Base-by-base conservation (phyloP, 225 moss, liverwort and hornwort genomes). In the Marchantia polymorpha region DNA sequence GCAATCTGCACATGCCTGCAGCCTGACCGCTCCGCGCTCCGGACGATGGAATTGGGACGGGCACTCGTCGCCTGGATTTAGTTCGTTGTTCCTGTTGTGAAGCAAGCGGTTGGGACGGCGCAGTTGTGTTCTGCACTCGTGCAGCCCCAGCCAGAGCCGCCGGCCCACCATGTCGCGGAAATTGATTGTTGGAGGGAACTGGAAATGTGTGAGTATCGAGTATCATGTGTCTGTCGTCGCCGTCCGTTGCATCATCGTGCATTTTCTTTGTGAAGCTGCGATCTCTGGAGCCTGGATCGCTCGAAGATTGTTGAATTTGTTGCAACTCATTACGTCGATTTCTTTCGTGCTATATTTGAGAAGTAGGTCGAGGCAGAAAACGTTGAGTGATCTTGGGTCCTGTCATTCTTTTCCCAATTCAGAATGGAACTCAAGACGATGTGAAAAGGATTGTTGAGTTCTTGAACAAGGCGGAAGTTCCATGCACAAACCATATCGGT, bases 181-280 rank as follows among this genome's bases (percentile, higher is more conserved):
- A 82, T 93, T 97, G 52, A 94, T 97, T 48, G 94, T 97, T 12
- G 96, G 96, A 20, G 96, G 89, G 26, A 97, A 97, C 82, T 97
- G 96, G 96, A 97, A 97, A 89, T 97, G 96, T 81, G 96, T 96
- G 59, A 81, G 94, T 85, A 22, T 0, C 16, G 59, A 81, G 94
- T 85, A 22, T 0, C 16, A 17, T 67, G 4, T 30, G 29, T 67
- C 31, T 10, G 67, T 25, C 13, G 19, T 13, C 56, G 56, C 56
- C 56, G 19, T 56, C 56, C 19, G 39, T 39, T 39, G 39, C 39
- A 39, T 39, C 39, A 5, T 39, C 39, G 39, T 39, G 39, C 39
- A 39, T n/a, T 7, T 23, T 61, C 59, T 0, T 59, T 0, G 19
- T 59, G 16, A 59, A 20, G 7, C 19, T 0, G 7, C 22, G 19